Evolutionary conservation across 805 yeast genomes (phyloP), one percentile per base, ranked within the genome.

Genomic region (Candida maris): DNA sequence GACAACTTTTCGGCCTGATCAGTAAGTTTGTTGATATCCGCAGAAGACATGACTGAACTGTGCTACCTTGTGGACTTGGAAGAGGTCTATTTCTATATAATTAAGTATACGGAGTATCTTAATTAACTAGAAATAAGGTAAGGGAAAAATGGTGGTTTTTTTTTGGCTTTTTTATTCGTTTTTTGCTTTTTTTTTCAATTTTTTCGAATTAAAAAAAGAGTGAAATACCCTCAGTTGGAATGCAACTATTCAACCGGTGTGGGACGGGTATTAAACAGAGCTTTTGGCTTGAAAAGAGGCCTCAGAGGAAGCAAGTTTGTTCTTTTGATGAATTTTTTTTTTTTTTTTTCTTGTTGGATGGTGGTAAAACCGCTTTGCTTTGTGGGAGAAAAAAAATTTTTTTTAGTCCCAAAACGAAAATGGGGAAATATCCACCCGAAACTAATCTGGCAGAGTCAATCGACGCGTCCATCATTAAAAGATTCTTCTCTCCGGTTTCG

Each of bases 1-100:
- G 62, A 51, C 44, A 60, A 45, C 44, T 60, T 60, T 44, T 56
- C 64, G 40, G 61, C 45, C 30, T 57, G 59, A 40, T 58, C 62
- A 34, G 64, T 46, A 28, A 61, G 42, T 50, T 59, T 59, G 45
- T 60, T 54, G 35, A 57, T 48, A 38, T 60, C 62, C 34, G 63
- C 49, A 39, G 64, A 51, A 35, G 64, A 59, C 64, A 59, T 61
- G 33, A 31, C 43, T 27, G 29, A 13, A 29, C 30, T 28, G 27
- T 26, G 30, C 26, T 34, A 32, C 29, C 31, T 33, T 34, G 30
- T 33, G 30, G 34, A 34, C 37, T 32, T 30, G 32, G 32, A 24
- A 16, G 26, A 9, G 28, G 17, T 25, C 33, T 24, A 16, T 38
- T 39, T 19, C 30, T n/a, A 16, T 19, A 19, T 19, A 23, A 10